phyloP scores from a whole-genome alignment of 768 basidiomycete species.

The Mycena leptocephala region DNA sequence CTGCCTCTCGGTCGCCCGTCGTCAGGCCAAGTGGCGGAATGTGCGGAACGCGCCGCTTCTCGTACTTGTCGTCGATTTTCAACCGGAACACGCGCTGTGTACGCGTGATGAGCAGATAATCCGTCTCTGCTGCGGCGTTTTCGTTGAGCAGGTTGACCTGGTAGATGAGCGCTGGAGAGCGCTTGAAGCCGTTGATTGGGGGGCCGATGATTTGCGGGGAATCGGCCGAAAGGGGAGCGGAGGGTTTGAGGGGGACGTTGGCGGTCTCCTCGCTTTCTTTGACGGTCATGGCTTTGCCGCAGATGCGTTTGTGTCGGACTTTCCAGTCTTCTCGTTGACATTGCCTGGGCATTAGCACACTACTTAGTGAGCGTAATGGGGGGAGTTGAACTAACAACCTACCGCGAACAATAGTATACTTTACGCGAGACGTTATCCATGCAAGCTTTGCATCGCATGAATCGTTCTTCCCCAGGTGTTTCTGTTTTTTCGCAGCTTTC shows the following conservation, averaged over 20 bases:
- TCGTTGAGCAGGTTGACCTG: slow-evolving; percentile 5
- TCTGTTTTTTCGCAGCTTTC: background rate
- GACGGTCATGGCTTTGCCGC: slow-evolving; percentile 13
- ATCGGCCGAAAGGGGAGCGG: background rate
- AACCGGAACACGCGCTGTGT: background rate
- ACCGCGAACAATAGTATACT: slow-evolving; percentile 6
- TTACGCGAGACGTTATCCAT: slow-evolving; percentile 4
- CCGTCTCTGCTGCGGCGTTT: background rate
- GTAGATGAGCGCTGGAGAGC: background rate
- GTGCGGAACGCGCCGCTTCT: slow-evolving; percentile 10
- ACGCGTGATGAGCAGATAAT: slow-evolving; percentile 13
- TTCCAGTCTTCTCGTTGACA: slow-evolving; percentile 17
- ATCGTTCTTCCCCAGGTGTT: background rate
- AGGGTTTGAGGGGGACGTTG: background rate
- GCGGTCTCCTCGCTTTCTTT: background rate
- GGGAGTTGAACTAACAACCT: background rate
- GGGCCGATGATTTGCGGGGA: background rate
- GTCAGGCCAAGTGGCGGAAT: background rate
- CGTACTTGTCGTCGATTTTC: background rate
- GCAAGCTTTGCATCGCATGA: slow-evolving; percentile 8
- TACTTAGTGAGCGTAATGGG: background rate
- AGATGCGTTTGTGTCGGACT: slow-evolving; percentile 2
- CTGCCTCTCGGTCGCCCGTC: background rate
- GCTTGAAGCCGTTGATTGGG: slow-evolving; percentile 5
- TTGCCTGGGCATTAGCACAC: background rate